Evolutionary conservation across 139 green algal species (phyloP).

Genomic region (Edaphochlamys debaryana): DNA sequence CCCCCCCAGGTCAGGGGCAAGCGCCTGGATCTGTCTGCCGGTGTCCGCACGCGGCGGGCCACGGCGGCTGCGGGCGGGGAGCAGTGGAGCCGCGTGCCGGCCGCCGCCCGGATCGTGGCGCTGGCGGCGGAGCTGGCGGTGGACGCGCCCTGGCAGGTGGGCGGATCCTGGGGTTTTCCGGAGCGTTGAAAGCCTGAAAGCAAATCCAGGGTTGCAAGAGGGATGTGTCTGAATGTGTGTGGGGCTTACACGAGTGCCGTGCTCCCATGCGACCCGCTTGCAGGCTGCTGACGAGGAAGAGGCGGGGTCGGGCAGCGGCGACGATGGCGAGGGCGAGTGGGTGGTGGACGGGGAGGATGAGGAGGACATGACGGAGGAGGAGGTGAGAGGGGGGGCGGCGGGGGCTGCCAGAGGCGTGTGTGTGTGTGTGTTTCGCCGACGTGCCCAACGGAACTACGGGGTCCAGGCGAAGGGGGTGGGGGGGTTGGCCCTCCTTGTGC

Average conservation of each 20-base stretch:
- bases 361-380: neutral
- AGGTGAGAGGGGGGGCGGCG: neutral
- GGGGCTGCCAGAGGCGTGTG: neutral
- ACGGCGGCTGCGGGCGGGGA: conserved; percentile 22
- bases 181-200: neutral
- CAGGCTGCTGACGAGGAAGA: conserved; percentile 1
- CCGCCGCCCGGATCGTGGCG: conserved; percentile 16
- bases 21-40: conserved; percentile 24
- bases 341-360: neutral
- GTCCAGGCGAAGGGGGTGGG: too few relatives aligned
- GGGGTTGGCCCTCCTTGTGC: too few relatives aligned
- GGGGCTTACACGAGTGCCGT: neutral
- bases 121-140: conserved; percentile 31
- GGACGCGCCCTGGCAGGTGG: conserved; percentile 29
- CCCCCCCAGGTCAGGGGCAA: conserved; percentile 27
- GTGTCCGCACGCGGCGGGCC: conserved; percentile 39
- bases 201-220: neutral
- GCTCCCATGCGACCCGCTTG: too few relatives aligned
- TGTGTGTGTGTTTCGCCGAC: neutral
- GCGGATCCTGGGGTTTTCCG: neutral
- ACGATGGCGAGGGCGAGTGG: neutral
- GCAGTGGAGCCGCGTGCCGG: conserved; percentile 34
- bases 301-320: neutral
- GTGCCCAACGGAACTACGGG: too few relatives aligned
- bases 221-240: neutral